Evolutionary conservation across 306 rosid genomes (phyloP).

Genomic region (Lagenaria siceraria): DNA sequence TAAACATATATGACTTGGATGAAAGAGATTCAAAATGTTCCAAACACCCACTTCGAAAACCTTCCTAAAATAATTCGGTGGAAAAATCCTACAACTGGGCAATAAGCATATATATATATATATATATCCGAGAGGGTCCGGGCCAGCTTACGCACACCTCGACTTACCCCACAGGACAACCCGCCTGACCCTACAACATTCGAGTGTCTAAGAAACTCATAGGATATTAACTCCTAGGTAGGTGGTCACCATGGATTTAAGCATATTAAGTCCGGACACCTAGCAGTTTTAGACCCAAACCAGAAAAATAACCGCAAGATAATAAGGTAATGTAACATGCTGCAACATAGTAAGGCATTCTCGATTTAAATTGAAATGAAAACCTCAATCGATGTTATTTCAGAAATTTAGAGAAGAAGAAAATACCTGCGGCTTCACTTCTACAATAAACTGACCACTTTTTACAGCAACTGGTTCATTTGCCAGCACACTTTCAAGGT

Average conservation of each 20-base stretch:
- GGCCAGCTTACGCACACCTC: too few species aligned
- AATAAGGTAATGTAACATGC: not conserved
- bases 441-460: conserved; percentile 56
- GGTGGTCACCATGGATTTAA: too few species aligned
- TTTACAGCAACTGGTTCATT: conserved; percentile 57
- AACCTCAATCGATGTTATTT: not conserved
- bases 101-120: too few species aligned
- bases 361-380: not conserved
- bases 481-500: conserved; percentile 58
- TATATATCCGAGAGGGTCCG: too few species aligned
- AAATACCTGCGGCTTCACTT: conserved; percentile 64
- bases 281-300: not conserved
- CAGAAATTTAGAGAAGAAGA: not conserved
- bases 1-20: not conserved
- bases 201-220: too few species aligned
- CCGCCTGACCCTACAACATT: too few species aligned
- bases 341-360: not conserved
- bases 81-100: not conserved
- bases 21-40: not conserved
- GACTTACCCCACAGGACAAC: too few species aligned
- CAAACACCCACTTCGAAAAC: not conserved
- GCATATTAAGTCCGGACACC: not conserved
- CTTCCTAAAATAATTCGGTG: not conserved
- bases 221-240: too few species aligned
- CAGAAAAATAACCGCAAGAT: not conserved